Evolutionary conservation across 2,329 filamentous ascomycete species (phyloP), one percentile per base, ranked within the genome.

Genomic region (Colletotrichum chrysophilum): DNA sequence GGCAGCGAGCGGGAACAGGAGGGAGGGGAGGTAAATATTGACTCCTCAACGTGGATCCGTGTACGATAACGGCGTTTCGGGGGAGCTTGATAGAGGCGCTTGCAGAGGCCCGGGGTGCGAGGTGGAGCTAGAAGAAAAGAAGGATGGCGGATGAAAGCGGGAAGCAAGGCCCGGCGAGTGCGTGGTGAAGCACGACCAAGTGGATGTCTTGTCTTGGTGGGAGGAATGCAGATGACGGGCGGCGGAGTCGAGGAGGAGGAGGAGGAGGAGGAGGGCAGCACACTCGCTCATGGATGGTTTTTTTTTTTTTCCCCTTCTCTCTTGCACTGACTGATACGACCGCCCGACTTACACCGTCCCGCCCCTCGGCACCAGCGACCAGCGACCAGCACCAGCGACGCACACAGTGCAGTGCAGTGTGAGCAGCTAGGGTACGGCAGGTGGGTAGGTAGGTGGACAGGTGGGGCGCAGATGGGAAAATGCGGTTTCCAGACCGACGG

Each of bases 401-500:
- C 24, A 58, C 55, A 62, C 66, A 75, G 73, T 75, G 62, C 43
- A 32, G 48, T 21, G 36, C 32, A 26, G 68, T 21, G 65, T 52
- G 43, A 52, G 12, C 43, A 52, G 43, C 43, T 48, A 48, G n/a
- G 43, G 43, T 13, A 52, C n/a, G 43, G n/a, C 12, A 52, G n/a
- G n/a, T 21, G n/a, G 43, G 43, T 52, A 52, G 43, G 43, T 52
- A 52, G 43, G 43, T 52, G 43, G 43, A 52, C 43, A 61, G 48
- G 71, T 62, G 71, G 71, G 58, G 71, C 66, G 38, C n/a, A n/a
- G 56, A 66, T 14, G 68, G 48, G 72, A 26, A 55, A 55, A 16
- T 21, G 67, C 26, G 72, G 61, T 77, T 75, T 72, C 75, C 68
- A 77, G 67, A 77, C 75, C 72, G 66, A 77, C 75, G 62, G 75